Base-by-base conservation (phyloP, 257 asterid species). In the Nyctanthes arbortristis region DNA sequence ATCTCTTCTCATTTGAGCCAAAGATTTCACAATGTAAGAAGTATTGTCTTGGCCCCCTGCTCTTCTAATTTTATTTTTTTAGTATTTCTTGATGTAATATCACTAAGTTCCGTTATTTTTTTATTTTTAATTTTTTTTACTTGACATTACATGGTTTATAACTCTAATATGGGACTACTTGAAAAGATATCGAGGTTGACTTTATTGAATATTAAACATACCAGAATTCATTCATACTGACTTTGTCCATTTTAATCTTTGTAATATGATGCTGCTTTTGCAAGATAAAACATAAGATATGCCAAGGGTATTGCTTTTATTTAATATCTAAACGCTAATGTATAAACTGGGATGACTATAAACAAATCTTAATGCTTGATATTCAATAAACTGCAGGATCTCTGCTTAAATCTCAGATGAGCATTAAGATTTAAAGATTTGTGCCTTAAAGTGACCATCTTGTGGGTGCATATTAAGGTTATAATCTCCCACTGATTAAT, bases 1-100 rank as follows among this genome's bases (percentile, higher is more conserved):
- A 79, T 72, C 93, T 93, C 73, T 89, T 92, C 77, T 72, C 90
- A 61, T 79, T 80, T 76, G 84, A 82, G 78, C 85, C 72, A 63
- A 77, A 65, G 52, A 67, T 81, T 63, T 80, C 82, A 78, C 75
- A 61, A 75, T 67, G 90, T 82, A 72, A 88, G 95, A 78, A 22
- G 27, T 63, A 8, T 56, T 10, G 29, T 5, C 27, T 57, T 68
- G 63, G 49, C 59, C 71, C 45, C 62, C 54, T 29, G 49, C 69
- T 22, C 25, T 24, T 62, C 7, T 36, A 27, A 65, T 66, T 69
- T 28, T 33, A 34, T n/a, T 59, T 58, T 34, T 35, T 62, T 64
- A 7, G 28, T 65, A 57, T 24, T 32, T 7, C 66, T 30, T 30
- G 18, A 59, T 43, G 29, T 61, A 34, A 57, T 66, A 36, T 27